A percentile compares a stretch with the other conserved stretches of the same genome.
Evolutionary conservation across 768 basidiomycete species (phyloP).

Genomic region (Tephrocybe sp.): DNA sequence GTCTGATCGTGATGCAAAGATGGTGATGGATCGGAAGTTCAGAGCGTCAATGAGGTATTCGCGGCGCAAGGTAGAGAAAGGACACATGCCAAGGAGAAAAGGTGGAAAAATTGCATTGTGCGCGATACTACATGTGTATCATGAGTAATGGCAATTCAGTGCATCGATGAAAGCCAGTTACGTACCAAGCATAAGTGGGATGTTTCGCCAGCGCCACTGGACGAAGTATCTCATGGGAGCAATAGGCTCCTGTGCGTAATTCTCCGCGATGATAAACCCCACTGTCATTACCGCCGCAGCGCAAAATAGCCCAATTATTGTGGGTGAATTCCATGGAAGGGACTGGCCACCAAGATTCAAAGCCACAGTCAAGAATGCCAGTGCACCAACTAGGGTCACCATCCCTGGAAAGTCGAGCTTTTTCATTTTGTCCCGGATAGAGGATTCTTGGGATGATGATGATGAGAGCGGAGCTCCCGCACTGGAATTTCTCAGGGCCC

Average conservation of each 20-base stretch:
- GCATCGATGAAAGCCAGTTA: background rate
- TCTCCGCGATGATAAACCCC: constrained; percentile 21
- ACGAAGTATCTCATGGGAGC: constrained; percentile 21
- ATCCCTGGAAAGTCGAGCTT: constrained; percentile 23
- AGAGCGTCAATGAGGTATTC: background rate
- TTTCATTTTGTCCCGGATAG: background rate
- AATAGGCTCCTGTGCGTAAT: constrained; percentile 20
- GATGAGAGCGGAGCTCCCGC: background rate
- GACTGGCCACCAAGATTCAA: constrained; percentile 27
- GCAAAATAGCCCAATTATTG: constrained; percentile 22
- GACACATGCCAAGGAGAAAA: constrained; percentile 20
- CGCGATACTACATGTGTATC: constrained; percentile 14
- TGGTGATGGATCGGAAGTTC: background rate
- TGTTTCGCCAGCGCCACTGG: constrained; percentile 28
- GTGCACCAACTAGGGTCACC: constrained; percentile 19
- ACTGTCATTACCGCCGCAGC: constrained; percentile 20
- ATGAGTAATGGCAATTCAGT: background rate
- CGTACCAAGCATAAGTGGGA: constrained; percentile 23
- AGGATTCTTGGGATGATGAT: background rate
- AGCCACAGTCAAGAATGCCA: constrained; percentile 24
- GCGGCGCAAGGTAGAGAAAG: background rate
- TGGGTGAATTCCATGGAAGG: constrained; percentile 23
- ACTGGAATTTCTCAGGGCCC: constrained; percentile 13
- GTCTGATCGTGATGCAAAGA: constrained; percentile 14
- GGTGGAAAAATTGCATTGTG: constrained; percentile 24